Evolutionary conservation across 306 rosid species (phyloP), one percentile per base, ranked within the genome.

Genomic region (Myrica gale): DNA sequence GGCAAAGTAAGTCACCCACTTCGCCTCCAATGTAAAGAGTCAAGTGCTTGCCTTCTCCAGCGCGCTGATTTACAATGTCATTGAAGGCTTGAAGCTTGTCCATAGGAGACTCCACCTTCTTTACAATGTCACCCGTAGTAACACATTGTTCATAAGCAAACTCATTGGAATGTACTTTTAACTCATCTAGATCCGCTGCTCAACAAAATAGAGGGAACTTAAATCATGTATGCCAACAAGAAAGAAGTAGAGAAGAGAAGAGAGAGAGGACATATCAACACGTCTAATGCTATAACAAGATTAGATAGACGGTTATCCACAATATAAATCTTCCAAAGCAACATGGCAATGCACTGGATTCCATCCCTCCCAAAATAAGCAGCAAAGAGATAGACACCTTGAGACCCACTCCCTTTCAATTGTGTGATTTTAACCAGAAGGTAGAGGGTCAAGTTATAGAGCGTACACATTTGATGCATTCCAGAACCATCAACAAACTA

Each of bases 1-100:
- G 90, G 79, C 97, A 92, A 69, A 96, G 96, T 76, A 96, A 76
- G 89, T 96, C 99, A 17, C 99, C 99, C 61, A 90, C 90, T 0
- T 97, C 88, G 79, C 91, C 98, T 74, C 99, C 99, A 4, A 96
- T 75, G 85, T 96, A 96, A 47, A 92, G 74, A 7, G 93, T 90
- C 71, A 89, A 69, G 62, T 84, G 91, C 85, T 84, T 88, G 78
- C 72, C 83, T 72, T 86, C 83, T 45, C 68, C 81, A 12, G 65
- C 72, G 75, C 75, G 79, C 51, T 56, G 82, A 62, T 82, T 75
- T 84, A 90, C 32, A 68, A 85, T 85, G 43, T 79, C 76, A 7
- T 80, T 85, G 81, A 90, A 96, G 70, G 90, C 91, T 78, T 86
- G 78, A 72, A 86, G 91, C 87, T 96, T 96, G 78, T 96, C 98